Evolutionary conservation across 495 filamentous ascomycete genomes (phyloP).

Genomic region (Gamarada debralockiae): DNA sequence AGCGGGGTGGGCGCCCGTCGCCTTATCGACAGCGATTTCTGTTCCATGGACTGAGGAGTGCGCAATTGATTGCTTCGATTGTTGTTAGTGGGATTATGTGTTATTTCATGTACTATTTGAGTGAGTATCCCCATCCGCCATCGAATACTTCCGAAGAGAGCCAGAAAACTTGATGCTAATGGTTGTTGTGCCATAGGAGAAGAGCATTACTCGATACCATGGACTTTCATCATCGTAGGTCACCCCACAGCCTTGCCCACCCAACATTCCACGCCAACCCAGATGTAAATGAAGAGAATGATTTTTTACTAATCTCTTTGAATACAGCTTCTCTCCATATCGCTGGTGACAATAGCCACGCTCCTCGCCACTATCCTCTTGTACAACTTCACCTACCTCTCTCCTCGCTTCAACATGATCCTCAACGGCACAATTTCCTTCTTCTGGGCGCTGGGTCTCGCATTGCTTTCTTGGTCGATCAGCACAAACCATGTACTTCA

Average conservation of each 20-base stretch:
- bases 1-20: conserved; percentile 39
- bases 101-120: conserved; percentile 60
- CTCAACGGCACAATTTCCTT: conserved; percentile 48
- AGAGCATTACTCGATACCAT: conserved; percentile 53
- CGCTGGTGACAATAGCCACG: conserved; percentile 51
- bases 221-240: conserved; percentile 61
- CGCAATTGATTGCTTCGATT: conserved; percentile 49
- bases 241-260: neutral
- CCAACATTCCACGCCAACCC: neutral
- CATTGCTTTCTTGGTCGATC: conserved; percentile 54
- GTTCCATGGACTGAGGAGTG: conserved; percentile 53
- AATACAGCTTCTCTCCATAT: conserved; percentile 49
- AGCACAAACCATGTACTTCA: conserved; percentile 47
- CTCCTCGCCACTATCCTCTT: conserved; percentile 49
- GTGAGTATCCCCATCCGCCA: conserved; percentile 10
- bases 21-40: conserved; percentile 48
- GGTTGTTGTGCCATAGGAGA: conserved; percentile 15
- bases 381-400: conserved; percentile 54
- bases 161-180: neutral
- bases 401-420: conserved; percentile 49
- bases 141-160: too few relatives aligned
- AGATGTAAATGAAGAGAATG: neutral
- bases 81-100: conserved; percentile 55
- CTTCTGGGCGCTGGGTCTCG: conserved; percentile 55
- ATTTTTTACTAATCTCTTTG: neutral